Evolutionary conservation across 306 rosid species (phyloP).

Genomic region (Carpinus viminea): DNA sequence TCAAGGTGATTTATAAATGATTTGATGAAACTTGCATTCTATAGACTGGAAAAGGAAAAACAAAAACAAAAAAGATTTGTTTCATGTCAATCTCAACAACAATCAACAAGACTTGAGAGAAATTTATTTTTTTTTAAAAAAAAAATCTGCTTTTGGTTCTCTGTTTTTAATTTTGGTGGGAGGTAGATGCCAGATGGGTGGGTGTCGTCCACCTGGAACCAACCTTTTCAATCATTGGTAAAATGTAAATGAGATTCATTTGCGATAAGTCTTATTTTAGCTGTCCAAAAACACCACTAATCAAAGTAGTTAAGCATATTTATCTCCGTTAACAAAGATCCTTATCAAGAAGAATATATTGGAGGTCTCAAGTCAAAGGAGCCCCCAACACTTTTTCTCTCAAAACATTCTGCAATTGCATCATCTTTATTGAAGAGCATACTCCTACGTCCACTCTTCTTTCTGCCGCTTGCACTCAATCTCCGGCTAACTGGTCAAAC

Average conservation of each 20-base stretch:
- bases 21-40: too few relatives aligned
- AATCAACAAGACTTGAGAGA: too few relatives aligned
- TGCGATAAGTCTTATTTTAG: background rate
- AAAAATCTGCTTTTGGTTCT: background rate
- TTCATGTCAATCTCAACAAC: too few relatives aligned
- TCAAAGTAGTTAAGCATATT: background rate
- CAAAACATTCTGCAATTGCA: slow-evolving; percentile 19
- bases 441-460: slow-evolving; percentile 3
- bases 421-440: slow-evolving; percentile 3
- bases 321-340: background rate
- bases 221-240: background rate
- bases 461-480: background rate
- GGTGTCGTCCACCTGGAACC: background rate
- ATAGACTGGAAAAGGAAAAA: too few relatives aligned
- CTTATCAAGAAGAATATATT: background rate
- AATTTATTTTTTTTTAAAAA: too few relatives aligned
- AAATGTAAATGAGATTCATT: background rate
- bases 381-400: slow-evolving; percentile 12
- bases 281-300: background rate
- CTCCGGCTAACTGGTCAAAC: background rate
- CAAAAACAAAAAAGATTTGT: too few relatives aligned
- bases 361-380: slow-evolving; percentile 25
- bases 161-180: background rate
- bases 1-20: too few relatives aligned
- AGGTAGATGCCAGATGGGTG: background rate